Conservation (phyloP, 306 rosid species). For the Luffa aegyptiaca region DNA sequence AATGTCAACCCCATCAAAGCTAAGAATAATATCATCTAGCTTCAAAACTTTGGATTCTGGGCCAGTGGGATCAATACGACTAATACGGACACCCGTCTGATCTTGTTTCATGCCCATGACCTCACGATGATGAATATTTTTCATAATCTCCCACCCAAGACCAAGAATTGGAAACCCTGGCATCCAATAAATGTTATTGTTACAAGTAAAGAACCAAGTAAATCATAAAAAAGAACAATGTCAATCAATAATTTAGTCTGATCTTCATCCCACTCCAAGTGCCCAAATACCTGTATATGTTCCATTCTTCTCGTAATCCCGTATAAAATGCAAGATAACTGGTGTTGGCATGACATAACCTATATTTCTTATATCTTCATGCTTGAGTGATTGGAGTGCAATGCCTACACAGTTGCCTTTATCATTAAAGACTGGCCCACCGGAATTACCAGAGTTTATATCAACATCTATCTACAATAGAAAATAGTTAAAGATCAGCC, state of each 20-base stretch:
- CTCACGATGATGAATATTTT: constrained; percentile 80
- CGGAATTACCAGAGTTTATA: constrained; percentile 94
- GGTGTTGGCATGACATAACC: constrained; percentile 98
- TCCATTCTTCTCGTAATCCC: constrained; percentile 81
- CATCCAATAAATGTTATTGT: constrained; percentile 7
- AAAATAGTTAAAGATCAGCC: constrained; percentile 1
- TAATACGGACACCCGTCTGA: constrained; percentile 92
- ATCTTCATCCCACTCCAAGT: neutral
- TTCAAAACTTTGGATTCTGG: constrained; percentile 70
- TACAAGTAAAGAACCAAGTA: neutral
- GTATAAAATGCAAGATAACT: constrained; percentile 84
- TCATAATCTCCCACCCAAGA: constrained; percentile 98
- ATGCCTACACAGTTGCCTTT: constrained; percentile 92
- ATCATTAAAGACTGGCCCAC: constrained; percentile 94
- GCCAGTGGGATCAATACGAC: constrained; percentile 89
- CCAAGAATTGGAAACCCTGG: constrained; percentile 92
- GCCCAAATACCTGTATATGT: constrained; percentile 61
- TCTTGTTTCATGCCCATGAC: constrained; percentile 72
- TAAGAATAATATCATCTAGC: constrained; percentile 88
- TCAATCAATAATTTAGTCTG: neutral
- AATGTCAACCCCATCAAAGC: constrained; percentile 83
- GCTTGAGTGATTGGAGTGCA: constrained; percentile 96
- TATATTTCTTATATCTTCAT: constrained; percentile 82
- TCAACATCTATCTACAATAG: constrained; percentile 85
- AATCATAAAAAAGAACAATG: neutral